Conservation (phyloP, 805 yeast genomes). For the Naumovozyma castellii region DNA sequence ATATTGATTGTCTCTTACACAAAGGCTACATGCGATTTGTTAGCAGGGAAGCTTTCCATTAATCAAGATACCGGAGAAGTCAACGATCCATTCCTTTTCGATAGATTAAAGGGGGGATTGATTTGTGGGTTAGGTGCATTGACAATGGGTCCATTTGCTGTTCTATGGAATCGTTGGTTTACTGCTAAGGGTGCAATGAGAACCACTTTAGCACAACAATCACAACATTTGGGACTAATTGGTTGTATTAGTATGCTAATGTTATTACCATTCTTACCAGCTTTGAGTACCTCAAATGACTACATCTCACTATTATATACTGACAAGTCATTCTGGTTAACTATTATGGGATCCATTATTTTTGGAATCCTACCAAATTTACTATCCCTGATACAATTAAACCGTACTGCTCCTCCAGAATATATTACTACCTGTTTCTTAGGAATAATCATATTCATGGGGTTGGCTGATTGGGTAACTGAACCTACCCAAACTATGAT, state of each 20-base stretch:
- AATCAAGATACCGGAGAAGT: constrained; percentile 29
- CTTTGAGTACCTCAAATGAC: not conserved
- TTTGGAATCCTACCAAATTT: constrained; percentile 23
- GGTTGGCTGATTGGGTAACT: constrained; percentile 24
- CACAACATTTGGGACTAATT: constrained; percentile 14
- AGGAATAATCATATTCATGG: constrained; percentile 23
- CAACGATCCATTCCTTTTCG: constrained; percentile 28
- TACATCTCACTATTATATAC: constrained; percentile 8
- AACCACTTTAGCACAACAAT: constrained; percentile 9
- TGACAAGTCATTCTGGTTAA: constrained; percentile 14
- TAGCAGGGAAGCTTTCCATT: constrained; percentile 27
- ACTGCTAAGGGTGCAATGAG: constrained; percentile 2
- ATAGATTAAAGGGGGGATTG: constrained; percentile 28
- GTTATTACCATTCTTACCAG: constrained; percentile 18
- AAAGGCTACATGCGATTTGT: constrained; percentile 26
- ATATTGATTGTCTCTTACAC: constrained; percentile 26
- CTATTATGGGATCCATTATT: constrained; percentile 8
- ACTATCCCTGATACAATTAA: constrained; percentile 18
- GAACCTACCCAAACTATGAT: constrained; percentile 24
- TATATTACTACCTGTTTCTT: constrained; percentile 22
- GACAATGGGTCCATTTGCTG: constrained; percentile 26
- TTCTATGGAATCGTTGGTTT: constrained; percentile 26
- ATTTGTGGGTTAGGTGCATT: constrained; percentile 27
- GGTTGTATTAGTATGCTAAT: constrained; percentile 15
- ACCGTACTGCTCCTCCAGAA: constrained; percentile 19